Evolutionary conservation across 345 rosid species (phyloP).

Genomic region (Psidium guajava): DNA sequence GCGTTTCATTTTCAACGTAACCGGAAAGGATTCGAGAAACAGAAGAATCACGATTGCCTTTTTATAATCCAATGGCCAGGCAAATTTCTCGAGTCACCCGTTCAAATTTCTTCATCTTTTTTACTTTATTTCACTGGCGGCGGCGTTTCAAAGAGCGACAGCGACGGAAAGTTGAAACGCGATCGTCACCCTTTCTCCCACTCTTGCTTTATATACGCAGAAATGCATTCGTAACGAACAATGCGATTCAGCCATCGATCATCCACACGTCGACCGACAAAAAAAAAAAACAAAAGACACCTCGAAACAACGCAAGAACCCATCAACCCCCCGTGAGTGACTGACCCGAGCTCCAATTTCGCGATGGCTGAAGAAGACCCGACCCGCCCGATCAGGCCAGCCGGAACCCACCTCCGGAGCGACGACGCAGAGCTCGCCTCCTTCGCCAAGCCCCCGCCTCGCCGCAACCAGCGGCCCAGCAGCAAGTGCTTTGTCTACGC

Average conservation of each 20-base stretch:
- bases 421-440: constrained; percentile 17
- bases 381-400: neutral
- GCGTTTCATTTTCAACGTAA: neutral
- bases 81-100: neutral
- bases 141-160: neutral
- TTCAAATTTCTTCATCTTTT: neutral
- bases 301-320: neutral
- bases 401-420: constrained; percentile 12
- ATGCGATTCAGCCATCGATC: neutral
- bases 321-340: neutral
- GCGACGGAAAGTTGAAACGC: neutral
- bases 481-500: constrained; percentile 35
- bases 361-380: neutral
- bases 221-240: neutral
- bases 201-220: neutral
- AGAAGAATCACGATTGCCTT: neutral
- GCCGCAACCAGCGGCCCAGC: neutral
- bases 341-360: neutral
- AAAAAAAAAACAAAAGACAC: neutral
- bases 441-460: neutral
- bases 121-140: neutral
- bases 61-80: neutral
- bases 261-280: neutral
- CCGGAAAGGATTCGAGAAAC: neutral
- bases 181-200: neutral